Base-by-base conservation (phyloP, 176 grass and related monocot species). In the Triticum turgidum region DNA sequence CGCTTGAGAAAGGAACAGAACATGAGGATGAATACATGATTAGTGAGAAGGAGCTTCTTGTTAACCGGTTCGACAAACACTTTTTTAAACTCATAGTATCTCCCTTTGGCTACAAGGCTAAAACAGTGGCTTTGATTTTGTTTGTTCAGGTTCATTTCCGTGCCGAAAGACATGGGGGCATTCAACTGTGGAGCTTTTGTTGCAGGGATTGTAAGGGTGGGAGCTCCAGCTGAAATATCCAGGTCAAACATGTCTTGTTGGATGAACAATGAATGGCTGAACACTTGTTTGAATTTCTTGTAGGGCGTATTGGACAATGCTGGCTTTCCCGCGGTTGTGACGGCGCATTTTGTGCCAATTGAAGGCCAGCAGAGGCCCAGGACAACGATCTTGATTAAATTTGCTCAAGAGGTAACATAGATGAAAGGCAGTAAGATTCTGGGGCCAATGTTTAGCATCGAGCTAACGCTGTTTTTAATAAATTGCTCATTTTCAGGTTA, bases 1-100 rank as follows among this genome's bases (percentile, higher is more conserved):
- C 97, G 61, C 97, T 98, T 88, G 97, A 98, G 80, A 98, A 98
- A 90, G 96, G 97, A 91, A 98, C 97, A 71, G 97, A 98, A 85
- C 88, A 98, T 86, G 94, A 98, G 87, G 97, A 98, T 83, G 97
- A 98, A 71, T 98, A 98, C 90, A 98, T 98, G 97, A 98, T 98
- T 54, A 98, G 97, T 87, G 97, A 98, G 86, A 98, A 96, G 80
- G 97, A 96, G 79, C 92, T 98, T 85, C 90, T 98, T 89, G 97
- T 96, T 87, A 98, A 98, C 80, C 73, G 97, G 97, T 98, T 88
- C 61, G 89, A 37, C 42, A 3, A 30, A 30, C 29, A 30, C 29
- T 24, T 7, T 87, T 52, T 11, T 9, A 64, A 32, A 37, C 78
- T 79, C 37, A 29, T 83, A 79, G 35, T 10, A 29, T 80, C 3